phyloP scores from a whole-genome alignment of 2,329 filamentous ascomycete genomes.

The Apiospora phragmitis region DNA sequence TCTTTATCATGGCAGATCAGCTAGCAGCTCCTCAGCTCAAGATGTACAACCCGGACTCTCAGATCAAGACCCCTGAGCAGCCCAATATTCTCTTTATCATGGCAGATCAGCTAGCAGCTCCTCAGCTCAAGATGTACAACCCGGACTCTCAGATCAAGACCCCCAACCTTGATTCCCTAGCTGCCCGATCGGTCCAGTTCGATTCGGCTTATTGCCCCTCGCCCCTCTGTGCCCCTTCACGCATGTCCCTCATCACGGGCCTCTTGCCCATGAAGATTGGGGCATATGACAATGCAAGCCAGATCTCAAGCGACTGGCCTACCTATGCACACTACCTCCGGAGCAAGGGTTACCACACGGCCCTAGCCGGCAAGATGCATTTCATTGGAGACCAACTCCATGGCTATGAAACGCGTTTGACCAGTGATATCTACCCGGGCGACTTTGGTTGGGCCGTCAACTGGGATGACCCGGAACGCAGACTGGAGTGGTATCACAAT shows the following conservation, averaged over 20 bases:
- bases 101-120: slow-evolving; percentile 92
- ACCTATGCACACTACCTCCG: slow-evolving; percentile 94
- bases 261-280: slow-evolving; percentile 89
- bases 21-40: slow-evolving; percentile 86
- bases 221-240: slow-evolving; percentile 86
- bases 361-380: slow-evolving; percentile 94
- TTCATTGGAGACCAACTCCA: slow-evolving; percentile 94
- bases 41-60: slow-evolving; percentile 85
- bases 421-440: slow-evolving; percentile 93
- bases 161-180: slow-evolving; percentile 82
- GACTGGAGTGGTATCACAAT: slow-evolving; percentile 96
- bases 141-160: slow-evolving; percentile 86
- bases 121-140: slow-evolving; percentile 90
- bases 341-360: slow-evolving; percentile 82
- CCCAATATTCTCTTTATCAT: slow-evolving; percentile 92
- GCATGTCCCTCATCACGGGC: slow-evolving; percentile 93
- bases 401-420: slow-evolving; percentile 88
- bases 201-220: slow-evolving; percentile 94
- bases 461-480: slow-evolving; percentile 85
- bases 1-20: slow-evolving; percentile 97
- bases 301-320: slow-evolving; percentile 79
- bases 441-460: slow-evolving; percentile 95
- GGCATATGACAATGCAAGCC: slow-evolving; percentile 87
- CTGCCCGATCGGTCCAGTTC: slow-evolving; percentile 81
- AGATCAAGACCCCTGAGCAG: slow-evolving; percentile 90